These are phyloP conservation scores for Creolimax fragrantissima DNA, from an alignment of 78 protist species.

Conservation along the genomic window DNA sequence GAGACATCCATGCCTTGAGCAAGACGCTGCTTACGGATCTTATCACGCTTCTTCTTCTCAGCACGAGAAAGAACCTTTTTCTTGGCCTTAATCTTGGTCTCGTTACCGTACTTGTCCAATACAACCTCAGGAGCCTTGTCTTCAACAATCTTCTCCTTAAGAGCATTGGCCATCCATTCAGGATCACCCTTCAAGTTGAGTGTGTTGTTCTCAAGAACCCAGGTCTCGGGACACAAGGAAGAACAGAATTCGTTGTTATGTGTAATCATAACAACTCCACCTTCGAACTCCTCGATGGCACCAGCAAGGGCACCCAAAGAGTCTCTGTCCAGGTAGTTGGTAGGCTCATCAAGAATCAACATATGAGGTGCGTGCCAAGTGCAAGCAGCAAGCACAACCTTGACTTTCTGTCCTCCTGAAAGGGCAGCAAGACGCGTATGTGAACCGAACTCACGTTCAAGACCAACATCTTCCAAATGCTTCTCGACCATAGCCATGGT, in stretches of 20 bases:
- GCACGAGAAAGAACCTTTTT: conserved; percentile 11
- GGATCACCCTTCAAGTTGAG: conserved; percentile 42
- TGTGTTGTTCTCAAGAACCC: conserved; percentile 53
- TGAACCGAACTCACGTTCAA: conserved; percentile 30
- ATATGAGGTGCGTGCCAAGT: conserved; percentile 76
- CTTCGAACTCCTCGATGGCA: conserved; percentile 26
- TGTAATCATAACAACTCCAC: conserved; percentile 35
- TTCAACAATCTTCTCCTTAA: conserved; percentile 28
- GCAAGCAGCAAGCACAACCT: conserved; percentile 82
- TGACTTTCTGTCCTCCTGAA: conserved; percentile 86
- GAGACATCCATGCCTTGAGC: background rate
- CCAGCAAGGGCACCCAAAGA: conserved; percentile 40
- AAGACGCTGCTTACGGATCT: background rate
- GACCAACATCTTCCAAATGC: conserved; percentile 36
- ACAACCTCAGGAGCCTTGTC: background rate
- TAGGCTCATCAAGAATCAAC: conserved; percentile 89
- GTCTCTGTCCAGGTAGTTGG: conserved; percentile 78
- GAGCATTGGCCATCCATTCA: conserved; percentile 37
- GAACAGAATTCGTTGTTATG: conserved; percentile 46
- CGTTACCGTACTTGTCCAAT: conserved; percentile 17
- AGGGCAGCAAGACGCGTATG: conserved; percentile 8
- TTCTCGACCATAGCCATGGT: conserved; percentile 44
- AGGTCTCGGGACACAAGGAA: conserved; percentile 63
- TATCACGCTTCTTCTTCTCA: conserved; percentile 9
- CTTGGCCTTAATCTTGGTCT: conserved; percentile 3